These are phyloP conservation scores for Maudiozyma humilis DNA, from an alignment of 1,139 yeast genomes.

Conservation along the genomic window DNA sequence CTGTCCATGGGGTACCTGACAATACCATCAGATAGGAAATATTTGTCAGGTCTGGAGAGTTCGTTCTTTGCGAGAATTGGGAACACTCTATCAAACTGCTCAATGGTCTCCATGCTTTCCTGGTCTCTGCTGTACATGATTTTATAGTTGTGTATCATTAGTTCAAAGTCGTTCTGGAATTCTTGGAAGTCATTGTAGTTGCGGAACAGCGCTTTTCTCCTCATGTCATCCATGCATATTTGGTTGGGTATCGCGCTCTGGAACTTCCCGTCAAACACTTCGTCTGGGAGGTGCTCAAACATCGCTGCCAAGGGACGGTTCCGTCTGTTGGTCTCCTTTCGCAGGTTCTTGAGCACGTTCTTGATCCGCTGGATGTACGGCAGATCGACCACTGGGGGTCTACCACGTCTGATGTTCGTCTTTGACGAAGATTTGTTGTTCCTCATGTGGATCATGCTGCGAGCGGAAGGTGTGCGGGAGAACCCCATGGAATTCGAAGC, in stretches of 20 bases:
- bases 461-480: conserved; percentile 4
- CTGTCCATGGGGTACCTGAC: conserved; percentile 71
- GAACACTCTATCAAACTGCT: conserved; percentile 54
- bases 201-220: conserved; percentile 77
- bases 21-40: conserved; percentile 60
- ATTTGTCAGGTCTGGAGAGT: conserved; percentile 71
- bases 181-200: conserved; percentile 68
- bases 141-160: conserved; percentile 70
- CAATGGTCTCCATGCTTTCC: conserved; percentile 51
- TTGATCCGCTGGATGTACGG: conserved; percentile 91
- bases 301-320: conserved; percentile 44
- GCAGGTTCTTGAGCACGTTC: conserved; percentile 70
- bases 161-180: conserved; percentile 67
- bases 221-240: conserved; percentile 70
- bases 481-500: conserved; percentile 3
- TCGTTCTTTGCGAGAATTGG: conserved; percentile 58
- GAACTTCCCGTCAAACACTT: conserved; percentile 56
- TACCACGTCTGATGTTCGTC: conserved; percentile 52
- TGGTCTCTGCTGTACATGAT: conserved; percentile 52
- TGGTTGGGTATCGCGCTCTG: conserved; percentile 61
- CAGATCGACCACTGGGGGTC: conserved; percentile 92
- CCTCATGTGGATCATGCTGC: background rate
- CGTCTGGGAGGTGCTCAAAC: conserved; percentile 80
- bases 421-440: conserved; percentile 30
- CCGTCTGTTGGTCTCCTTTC: conserved; percentile 56